Evolutionary conservation across 176 grass and related monocot genomes (phyloP).

Genomic region (Hsuehochloa calcarea): DNA sequence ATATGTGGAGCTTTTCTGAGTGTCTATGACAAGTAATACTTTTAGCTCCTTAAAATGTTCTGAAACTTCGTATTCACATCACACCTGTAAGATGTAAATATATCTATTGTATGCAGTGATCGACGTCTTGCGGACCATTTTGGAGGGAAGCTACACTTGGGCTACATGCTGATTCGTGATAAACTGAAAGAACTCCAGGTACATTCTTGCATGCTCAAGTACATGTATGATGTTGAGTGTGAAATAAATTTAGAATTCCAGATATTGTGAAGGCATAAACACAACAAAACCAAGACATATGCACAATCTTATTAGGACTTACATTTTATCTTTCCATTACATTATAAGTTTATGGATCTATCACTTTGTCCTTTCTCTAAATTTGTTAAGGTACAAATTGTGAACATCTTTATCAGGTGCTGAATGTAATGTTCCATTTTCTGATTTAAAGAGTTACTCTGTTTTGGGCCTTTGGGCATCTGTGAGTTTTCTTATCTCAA

Average conservation of each 20-base stretch:
- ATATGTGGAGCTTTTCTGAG: conserved; percentile 99
- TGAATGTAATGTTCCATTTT: conserved; percentile 63
- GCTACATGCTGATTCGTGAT: conserved; percentile 94
- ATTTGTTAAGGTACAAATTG: conserved; percentile 51
- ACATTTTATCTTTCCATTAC: conserved; percentile 22
- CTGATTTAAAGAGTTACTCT: conserved; percentile 70
- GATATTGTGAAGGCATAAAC: background rate
- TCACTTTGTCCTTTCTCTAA: conserved; percentile 26
- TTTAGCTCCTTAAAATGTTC: background rate
- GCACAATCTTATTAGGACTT: background rate
- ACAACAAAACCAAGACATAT: conserved; percentile 10
- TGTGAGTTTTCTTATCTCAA: conserved; percentile 65
- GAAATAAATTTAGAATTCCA: conserved; percentile 20
- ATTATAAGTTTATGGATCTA: conserved; percentile 21
- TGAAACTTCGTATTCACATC: background rate
- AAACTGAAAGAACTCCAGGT: conserved; percentile 90
- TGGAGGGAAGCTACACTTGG: conserved; percentile 98
- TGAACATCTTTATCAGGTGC: conserved; percentile 57
- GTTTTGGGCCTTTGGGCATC: conserved; percentile 65
- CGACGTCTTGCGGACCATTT: conserved; percentile 99
- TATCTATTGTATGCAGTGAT: conserved; percentile 56
- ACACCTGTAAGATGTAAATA: background rate
- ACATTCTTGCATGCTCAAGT: conserved; percentile 13
- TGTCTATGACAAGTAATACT: conserved; percentile 72
- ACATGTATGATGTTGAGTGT: conserved; percentile 8